phyloP scores from a whole-genome alignment of 2,329 filamentous ascomycete species.

The Ophiostoma sp. region DNA sequence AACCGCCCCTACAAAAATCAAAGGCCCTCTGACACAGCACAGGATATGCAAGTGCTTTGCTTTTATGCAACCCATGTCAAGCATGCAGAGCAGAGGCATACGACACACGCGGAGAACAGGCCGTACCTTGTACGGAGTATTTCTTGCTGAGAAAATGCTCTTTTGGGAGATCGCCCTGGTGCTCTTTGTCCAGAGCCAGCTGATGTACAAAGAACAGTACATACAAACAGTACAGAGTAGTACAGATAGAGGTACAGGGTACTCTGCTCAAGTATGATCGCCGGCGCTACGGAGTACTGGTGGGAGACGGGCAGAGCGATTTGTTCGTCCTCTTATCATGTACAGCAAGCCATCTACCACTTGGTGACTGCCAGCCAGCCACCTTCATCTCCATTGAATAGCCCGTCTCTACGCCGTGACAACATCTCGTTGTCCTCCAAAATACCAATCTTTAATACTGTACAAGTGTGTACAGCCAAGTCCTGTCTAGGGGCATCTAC shows the following conservation, averaged over 20 bases:
- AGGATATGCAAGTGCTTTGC: background rate
- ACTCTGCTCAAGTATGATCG: too few species aligned
- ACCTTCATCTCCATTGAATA: too few species aligned
- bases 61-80: slow-evolving; percentile 7
- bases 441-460: too few species aligned
- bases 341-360: too few species aligned
- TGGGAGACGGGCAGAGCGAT: too few species aligned
- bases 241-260: too few species aligned
- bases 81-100: background rate
- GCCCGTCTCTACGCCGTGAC: background rate
- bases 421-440: background rate
- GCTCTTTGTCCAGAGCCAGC: background rate
- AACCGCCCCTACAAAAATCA: background rate
- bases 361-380: too few species aligned
- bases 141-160: background rate
- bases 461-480: background rate
- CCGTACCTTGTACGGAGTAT: background rate
- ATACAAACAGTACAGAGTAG: too few species aligned
- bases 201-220: too few species aligned
- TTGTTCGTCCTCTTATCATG: too few species aligned
- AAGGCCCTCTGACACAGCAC: background rate
- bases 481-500: background rate
- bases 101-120: background rate
- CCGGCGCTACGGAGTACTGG: too few species aligned
- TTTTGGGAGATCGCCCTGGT: background rate